Evolutionary conservation across 176 grass and related monocot species (phyloP).

Genomic region (Pharus latifolius): DNA sequence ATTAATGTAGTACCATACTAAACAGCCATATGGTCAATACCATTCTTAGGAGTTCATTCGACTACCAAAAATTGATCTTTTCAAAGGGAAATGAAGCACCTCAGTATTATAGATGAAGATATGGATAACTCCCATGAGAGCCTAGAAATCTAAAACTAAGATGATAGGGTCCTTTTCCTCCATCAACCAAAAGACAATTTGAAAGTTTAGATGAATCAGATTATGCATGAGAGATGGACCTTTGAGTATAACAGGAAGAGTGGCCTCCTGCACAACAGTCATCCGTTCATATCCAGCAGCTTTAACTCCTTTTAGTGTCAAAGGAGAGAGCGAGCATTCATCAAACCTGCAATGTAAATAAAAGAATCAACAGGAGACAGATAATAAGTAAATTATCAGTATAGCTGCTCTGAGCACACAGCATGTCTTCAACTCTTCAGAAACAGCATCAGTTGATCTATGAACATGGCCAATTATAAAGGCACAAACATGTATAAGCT

Average conservation of each 20-base stretch:
- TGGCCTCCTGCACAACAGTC: slow-evolving; percentile 94
- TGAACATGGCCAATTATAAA: background rate
- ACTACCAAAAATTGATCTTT: background rate
- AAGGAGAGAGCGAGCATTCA: slow-evolving; percentile 62
- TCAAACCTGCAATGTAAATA: slow-evolving; percentile 57
- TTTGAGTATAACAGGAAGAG: slow-evolving; percentile 88
- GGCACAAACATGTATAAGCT: background rate
- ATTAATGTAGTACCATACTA: background rate
- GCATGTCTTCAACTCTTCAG: background rate
- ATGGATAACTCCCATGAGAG: background rate
- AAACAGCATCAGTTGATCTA: background rate
- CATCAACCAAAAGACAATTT: background rate
- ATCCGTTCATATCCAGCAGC: slow-evolving; percentile 81
- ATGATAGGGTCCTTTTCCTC: background rate
- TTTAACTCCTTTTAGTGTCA: slow-evolving; percentile 93
- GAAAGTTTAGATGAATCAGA: background rate
- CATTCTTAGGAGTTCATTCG: background rate
- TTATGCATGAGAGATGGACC: slow-evolving; percentile 24
- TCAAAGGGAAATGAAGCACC: background rate
- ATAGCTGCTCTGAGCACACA: background rate
- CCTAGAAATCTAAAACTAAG: background rate
- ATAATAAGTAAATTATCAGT: background rate
- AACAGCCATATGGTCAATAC: background rate
- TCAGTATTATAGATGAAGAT: background rate
- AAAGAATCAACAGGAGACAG: background rate